Conservation (phyloP, 2,329 filamentous ascomycete species). For the Colletotrichum truncatum region DNA sequence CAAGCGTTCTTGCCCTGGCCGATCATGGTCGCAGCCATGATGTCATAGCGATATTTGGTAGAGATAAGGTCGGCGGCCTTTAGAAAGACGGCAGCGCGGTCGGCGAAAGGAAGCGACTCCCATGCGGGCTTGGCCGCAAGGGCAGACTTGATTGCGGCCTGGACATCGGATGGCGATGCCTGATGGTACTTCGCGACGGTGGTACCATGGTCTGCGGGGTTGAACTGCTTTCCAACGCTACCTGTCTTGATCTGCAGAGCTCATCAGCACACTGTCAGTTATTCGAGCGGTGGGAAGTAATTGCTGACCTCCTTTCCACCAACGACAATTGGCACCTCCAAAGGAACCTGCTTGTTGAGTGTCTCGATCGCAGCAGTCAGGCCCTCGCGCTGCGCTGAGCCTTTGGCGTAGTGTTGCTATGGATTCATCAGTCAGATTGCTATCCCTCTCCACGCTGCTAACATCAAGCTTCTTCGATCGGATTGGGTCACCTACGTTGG, state of each 20-base stretch:
- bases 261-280: neutral
- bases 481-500: constrained; percentile 77
- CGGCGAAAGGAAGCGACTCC: constrained; percentile 87
- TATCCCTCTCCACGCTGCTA: neutral
- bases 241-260: constrained; percentile 69
- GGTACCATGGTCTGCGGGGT: constrained; percentile 82
- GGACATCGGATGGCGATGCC: constrained; percentile 80
- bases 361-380: constrained; percentile 78
- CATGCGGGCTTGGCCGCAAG: constrained; percentile 87
- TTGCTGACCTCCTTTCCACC: constrained; percentile 78
- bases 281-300: neutral
- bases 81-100: constrained; percentile 92
- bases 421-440: constrained; percentile 47
- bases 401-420: constrained; percentile 90
- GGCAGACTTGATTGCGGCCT: constrained; percentile 82
- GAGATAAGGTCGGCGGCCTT: constrained; percentile 93
- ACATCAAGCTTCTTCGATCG: neutral
- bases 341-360: constrained; percentile 73
- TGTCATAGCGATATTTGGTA: constrained; percentile 93
- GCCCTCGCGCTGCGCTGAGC: constrained; percentile 79
- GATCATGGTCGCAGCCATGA: constrained; percentile 96
- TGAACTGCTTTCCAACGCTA: constrained; percentile 74
- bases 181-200: constrained; percentile 86
- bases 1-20: constrained; percentile 98
- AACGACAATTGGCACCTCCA: constrained; percentile 85